phyloP scores from a whole-genome alignment of 202 grass and related monocot species.

The Thinopyrum obtusiflorum region DNA sequence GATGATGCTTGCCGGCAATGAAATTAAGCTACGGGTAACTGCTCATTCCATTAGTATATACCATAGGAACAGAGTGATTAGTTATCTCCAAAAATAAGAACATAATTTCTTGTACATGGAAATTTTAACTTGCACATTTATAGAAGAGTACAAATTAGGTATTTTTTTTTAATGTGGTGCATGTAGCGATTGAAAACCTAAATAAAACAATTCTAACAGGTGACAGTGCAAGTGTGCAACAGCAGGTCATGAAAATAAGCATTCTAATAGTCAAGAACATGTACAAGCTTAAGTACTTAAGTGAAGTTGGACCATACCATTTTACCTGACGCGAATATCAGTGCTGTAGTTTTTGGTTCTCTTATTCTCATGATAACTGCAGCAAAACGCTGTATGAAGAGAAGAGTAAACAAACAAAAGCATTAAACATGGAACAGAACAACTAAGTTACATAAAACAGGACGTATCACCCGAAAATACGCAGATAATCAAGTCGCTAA shows the following conservation, averaged over 20 bases:
- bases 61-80: background rate
- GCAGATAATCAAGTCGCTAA: background rate
- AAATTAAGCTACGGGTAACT: background rate
- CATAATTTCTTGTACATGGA: background rate
- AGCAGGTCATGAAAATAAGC: background rate
- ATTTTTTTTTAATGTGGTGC: background rate
- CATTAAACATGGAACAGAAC: background rate
- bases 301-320: slow-evolving; percentile 56
- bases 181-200: background rate
- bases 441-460: background rate
- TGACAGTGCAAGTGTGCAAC: background rate
- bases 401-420: slow-evolving; percentile 17
- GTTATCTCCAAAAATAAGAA: background rate
- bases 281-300: background rate
- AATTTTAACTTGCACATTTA: background rate
- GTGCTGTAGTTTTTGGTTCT: slow-evolving; percentile 95
- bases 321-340: slow-evolving; percentile 99
- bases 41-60: background rate
- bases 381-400: slow-evolving; percentile 78
- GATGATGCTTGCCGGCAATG: background rate
- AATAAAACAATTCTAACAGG: background rate
- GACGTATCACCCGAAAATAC: background rate
- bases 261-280: background rate
- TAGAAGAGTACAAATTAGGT: slow-evolving; percentile 1
- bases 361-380: slow-evolving; percentile 99